Percentiles rank a stretch among this genome's conserved stretches.
phyloP scores from a whole-genome alignment of 2,329 filamentous ascomycete species.

The Magnaporthiopsis rhizophila region DNA sequence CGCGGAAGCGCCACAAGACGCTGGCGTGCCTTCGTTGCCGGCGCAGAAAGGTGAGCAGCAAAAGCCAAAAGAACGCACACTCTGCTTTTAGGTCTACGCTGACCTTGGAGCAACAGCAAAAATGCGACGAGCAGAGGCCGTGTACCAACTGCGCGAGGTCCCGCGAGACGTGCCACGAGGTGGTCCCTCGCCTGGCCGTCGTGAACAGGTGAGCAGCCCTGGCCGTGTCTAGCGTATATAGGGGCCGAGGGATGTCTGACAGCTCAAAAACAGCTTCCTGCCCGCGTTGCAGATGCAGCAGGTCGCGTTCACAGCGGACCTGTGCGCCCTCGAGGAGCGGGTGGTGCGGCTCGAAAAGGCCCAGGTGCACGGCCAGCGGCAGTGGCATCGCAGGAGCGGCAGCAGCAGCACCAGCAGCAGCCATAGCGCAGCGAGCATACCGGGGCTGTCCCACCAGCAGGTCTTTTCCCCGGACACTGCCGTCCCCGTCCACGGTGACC shows the following conservation, averaged over 20 bases:
- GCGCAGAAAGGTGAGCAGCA: conserved; percentile 4
- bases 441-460: neutral
- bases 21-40: conserved; percentile 4
- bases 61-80: no score
- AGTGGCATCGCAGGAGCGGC: neutral
- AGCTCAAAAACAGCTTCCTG: neutral
- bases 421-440: neutral
- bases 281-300: neutral
- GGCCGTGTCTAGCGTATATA: neutral
- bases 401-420: conserved; percentile 3
- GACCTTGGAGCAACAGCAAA: conserved; percentile 1
- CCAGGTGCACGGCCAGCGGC: neutral
- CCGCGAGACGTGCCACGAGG: conserved; percentile 2
- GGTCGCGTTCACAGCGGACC: conserved; percentile 1
- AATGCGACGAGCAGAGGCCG: conserved; percentile 7
- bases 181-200: conserved; percentile 3
- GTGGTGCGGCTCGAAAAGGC: conserved; percentile 6
- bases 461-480: neutral
- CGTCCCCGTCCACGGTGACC: neutral
- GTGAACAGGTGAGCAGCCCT: neutral
- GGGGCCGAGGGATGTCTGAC: no score
- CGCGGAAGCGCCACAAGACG: conserved; percentile 5
- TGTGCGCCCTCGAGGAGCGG: conserved; percentile 6
- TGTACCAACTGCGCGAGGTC: conserved; percentile 6
- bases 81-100: no score